Base-by-base conservation (phyloP, 176 grass and related monocot genomes). In the Carex cristatella region DNA sequence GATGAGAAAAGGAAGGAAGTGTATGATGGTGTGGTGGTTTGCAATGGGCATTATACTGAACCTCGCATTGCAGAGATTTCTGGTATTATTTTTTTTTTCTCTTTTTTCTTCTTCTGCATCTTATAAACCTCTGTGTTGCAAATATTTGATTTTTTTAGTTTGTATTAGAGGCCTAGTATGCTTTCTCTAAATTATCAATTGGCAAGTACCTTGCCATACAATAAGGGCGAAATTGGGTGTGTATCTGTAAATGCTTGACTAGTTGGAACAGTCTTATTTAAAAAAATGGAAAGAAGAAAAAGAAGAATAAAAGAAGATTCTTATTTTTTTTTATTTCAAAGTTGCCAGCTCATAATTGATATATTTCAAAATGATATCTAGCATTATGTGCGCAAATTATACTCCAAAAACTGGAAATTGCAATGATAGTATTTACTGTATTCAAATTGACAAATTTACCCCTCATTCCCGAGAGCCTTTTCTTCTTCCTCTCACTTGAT, bases 1-100 rank as follows among this genome's bases (percentile, higher is more conserved):
- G 85, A 60, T 63, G 85, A 84, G n/a, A 69, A 33, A 11, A 79
- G 80, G 56, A 81, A 13, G 16, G 88, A 90, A 65, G 73, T 85
- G 48, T 93, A 86, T 10, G 91, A 93, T 58, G 88, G 72, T 16
- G 91, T 87, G 4, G 86, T 90, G 4, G 81, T 93, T 81, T 93
- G 88, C 86, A 93, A 87, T 63, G 91, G 91, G 1, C 91, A 93
- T 77, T 87, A 37, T 59, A 79, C 88, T 2, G 88, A 93, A 81
- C 91, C 91, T 38, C 86, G 67, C 33, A 56, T 88, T 57, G 88
- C 88, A 1, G 86, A 85, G 40, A 93, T 93, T 86, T 73, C 91
- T 32, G 91, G 91, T 93, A 86, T 67, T 84, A 10, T 59, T 81
- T 62, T 27, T 1, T 69, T 58, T 42, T 7, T 67, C 4, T 10